Conservation (phyloP, 805 yeast species). For the Suhomyces faveliae region DNA sequence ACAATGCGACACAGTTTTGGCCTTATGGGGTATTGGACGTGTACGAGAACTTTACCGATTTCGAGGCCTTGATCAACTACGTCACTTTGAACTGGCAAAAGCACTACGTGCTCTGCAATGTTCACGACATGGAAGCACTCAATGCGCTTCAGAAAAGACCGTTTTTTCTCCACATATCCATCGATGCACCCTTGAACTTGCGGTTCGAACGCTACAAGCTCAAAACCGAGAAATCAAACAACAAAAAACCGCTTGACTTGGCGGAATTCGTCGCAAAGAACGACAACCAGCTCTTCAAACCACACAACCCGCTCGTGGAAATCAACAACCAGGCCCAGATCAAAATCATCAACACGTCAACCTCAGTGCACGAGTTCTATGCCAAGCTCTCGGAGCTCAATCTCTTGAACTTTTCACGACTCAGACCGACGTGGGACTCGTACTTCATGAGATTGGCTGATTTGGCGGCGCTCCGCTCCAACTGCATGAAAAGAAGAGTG, state of each 20-base stretch:
- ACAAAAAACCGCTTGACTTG: conserved; percentile 7
- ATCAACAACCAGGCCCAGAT: conserved; percentile 57
- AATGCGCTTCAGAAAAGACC: conserved; percentile 63
- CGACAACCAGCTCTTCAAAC: conserved; percentile 41
- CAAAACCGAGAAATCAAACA: conserved; percentile 13
- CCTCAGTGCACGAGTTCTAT: conserved; percentile 33
- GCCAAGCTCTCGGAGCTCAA: conserved; percentile 41
- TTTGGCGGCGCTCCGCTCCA: conserved; percentile 86
- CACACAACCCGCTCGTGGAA: conserved; percentile 52
- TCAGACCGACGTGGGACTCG: conserved; percentile 94
- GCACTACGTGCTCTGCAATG: conserved; percentile 57
- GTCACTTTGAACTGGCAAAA: conserved; percentile 68
- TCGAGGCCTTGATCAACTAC: conserved; percentile 50
- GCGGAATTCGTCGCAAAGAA: conserved; percentile 37
- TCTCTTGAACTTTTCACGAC: conserved; percentile 41
- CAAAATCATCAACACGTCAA: conserved; percentile 40
- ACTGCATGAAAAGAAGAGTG: conserved; percentile 96
- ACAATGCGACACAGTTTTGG: background rate
- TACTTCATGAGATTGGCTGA: conserved; percentile 94
- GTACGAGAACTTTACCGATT: conserved; percentile 31
- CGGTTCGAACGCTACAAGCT: conserved; percentile 40
- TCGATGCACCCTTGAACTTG: conserved; percentile 66
- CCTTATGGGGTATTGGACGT: conserved; percentile 6
- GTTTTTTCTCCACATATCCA: conserved; percentile 73
- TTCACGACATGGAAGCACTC: conserved; percentile 44